Conservation (phyloP, 306 rosid genomes). For the Vigna unguiculata region DNA sequence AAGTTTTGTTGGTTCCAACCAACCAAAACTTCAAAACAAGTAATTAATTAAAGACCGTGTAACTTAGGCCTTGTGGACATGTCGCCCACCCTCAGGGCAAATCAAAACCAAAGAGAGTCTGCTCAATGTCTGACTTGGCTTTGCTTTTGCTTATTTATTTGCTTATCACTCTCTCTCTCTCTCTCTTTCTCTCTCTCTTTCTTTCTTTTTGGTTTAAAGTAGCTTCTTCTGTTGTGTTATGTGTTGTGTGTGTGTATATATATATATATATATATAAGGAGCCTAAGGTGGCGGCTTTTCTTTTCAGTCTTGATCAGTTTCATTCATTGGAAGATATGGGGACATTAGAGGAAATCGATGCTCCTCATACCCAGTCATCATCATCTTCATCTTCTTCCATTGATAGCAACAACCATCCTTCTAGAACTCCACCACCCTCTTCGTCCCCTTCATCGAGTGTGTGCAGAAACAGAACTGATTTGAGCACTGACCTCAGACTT, state of each 20-base stretch:
- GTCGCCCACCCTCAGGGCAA: slow-evolving; percentile 68
- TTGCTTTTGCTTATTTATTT: no score
- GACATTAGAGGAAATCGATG: slow-evolving; percentile 40
- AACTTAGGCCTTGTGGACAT: slow-evolving; percentile 58
- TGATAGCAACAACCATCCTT: slow-evolving; percentile 52
- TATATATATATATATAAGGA: slow-evolving; percentile 34
- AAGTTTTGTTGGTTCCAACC: slow-evolving; percentile 51
- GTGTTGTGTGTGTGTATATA: not conserved
- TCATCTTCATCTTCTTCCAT: slow-evolving; percentile 61
- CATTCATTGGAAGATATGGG: slow-evolving; percentile 53
- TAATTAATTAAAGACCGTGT: slow-evolving; percentile 52
- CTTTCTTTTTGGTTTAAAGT: not conserved
- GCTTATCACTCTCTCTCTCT: slow-evolving; percentile 8
- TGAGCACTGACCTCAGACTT: slow-evolving; percentile 61
- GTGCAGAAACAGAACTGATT: slow-evolving; percentile 49
- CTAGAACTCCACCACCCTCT: slow-evolving; percentile 39
- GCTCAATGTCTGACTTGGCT: slow-evolving; percentile 44
- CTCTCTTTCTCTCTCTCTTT: not conserved
- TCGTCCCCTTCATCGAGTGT: slow-evolving; percentile 40
- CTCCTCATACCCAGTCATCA: slow-evolving; percentile 48
- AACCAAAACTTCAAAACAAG: slow-evolving; percentile 45
- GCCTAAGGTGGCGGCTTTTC: slow-evolving; percentile 51
- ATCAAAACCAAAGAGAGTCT: slow-evolving; percentile 50
- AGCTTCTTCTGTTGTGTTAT: slow-evolving; percentile 15
- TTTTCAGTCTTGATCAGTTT: slow-evolving; percentile 42